Conservation (phyloP, 1,284 basidiomycete genomes). For the Papiliotrema laurentii region DNA sequence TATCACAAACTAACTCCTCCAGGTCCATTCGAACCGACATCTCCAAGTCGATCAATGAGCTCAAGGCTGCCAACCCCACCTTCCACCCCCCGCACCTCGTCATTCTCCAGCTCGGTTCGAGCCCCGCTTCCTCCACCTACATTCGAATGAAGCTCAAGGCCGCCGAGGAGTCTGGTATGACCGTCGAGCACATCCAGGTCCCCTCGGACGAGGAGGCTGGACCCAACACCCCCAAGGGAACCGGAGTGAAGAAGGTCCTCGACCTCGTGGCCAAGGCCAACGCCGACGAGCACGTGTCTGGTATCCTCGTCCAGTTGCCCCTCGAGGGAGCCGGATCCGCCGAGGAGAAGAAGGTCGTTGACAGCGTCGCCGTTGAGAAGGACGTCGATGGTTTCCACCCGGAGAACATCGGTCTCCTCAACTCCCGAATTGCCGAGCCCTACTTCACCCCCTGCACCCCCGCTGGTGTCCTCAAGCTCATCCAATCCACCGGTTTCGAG, state of each 20-base stretch:
- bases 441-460: slow-evolving; percentile 96
- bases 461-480: slow-evolving; percentile 81
- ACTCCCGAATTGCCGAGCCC: slow-evolving; percentile 83
- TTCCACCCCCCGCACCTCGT: slow-evolving; percentile 80
- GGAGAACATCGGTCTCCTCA: slow-evolving; percentile 95
- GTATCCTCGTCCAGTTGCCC: slow-evolving; percentile 96
- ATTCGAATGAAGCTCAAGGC: slow-evolving; percentile 98
- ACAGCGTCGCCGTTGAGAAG: slow-evolving; percentile 89
- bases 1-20: slow-evolving; percentile 3
- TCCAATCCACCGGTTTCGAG: slow-evolving; percentile 75
- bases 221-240: slow-evolving; percentile 15
- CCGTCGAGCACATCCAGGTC: slow-evolving; percentile 73
- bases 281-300: slow-evolving; percentile 74
- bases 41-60: slow-evolving; percentile 59
- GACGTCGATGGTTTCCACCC: slow-evolving; percentile 99
- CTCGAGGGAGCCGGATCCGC: slow-evolving; percentile 77
- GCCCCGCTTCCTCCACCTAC: slow-evolving; percentile 86
- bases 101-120: slow-evolving; percentile 90
- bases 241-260: slow-evolving; percentile 67
- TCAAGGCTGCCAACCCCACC: slow-evolving; percentile 62
- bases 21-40: slow-evolving; percentile 77
- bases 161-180: slow-evolving; percentile 90
- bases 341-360: slow-evolving; percentile 85
- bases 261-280: slow-evolving; percentile 77
- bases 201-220: slow-evolving; percentile 60